phyloP scores from a whole-genome alignment of 768 basidiomycete genomes.

The Xerocomus spinulosus region DNA sequence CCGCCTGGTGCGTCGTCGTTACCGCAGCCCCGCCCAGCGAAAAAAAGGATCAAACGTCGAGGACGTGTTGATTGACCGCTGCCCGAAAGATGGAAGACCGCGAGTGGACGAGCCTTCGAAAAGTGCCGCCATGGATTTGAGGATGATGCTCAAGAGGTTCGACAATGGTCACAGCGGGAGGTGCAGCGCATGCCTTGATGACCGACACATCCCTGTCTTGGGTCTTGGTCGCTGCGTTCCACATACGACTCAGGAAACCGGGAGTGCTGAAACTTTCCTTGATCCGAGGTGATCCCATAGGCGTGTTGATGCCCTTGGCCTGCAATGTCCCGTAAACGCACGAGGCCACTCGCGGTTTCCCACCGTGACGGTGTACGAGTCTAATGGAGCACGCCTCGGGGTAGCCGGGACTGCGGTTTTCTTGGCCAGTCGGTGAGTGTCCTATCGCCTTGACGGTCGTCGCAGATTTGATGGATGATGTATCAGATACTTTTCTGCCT shows the following conservation, averaged over 20 bases:
- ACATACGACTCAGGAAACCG: conserved; percentile 67
- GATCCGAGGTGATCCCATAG: conserved; percentile 20
- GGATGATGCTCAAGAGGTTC: conserved; percentile 25
- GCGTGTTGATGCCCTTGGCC: conserved; percentile 10
- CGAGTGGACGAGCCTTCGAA: conserved; percentile 42
- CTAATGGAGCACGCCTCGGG: conserved; percentile 22
- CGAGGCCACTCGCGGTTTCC: conserved; percentile 25
- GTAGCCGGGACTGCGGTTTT: conserved; percentile 12
- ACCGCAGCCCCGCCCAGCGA: conserved; percentile 1
- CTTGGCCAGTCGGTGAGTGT: conserved; percentile 17
- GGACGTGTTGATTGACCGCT: conserved; percentile 21
- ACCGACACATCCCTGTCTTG: conserved; percentile 27
- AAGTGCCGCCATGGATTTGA: conserved; percentile 30
- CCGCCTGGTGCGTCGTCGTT: conserved; percentile 12
- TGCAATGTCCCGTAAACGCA: conserved; percentile 23
- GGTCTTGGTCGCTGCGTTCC: conserved; percentile 55
- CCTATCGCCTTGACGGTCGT: conserved; percentile 33
- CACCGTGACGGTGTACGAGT: conserved; percentile 25
- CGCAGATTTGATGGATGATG: conserved; percentile 33
- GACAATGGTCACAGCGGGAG: conserved; percentile 21
- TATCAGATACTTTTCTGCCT: conserved; percentile 35
- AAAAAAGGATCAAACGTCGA: conserved; percentile 24
- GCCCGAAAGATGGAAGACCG: conserved; percentile 41
- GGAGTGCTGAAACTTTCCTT: conserved; percentile 41
- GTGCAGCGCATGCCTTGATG: conserved; percentile 8